Evolutionary conservation across 495 filamentous ascomycete species (phyloP).

Genomic region (Xylaria grammica): DNA sequence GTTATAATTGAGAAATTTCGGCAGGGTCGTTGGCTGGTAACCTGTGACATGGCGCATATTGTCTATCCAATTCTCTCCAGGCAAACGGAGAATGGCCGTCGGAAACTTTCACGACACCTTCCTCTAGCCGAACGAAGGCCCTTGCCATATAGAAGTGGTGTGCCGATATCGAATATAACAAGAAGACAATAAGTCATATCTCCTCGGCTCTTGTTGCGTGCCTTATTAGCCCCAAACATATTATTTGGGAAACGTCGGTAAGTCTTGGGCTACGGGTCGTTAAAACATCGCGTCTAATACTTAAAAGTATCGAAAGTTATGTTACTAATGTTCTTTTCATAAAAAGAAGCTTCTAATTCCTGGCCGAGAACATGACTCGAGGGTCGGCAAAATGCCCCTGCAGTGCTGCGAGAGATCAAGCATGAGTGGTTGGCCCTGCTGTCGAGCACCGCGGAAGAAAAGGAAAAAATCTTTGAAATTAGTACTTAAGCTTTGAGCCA

Average conservation of each 20-base stretch:
- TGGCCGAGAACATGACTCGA: slow-evolving; percentile 28
- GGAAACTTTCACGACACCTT: slow-evolving; percentile 20
- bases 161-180: slow-evolving; percentile 25
- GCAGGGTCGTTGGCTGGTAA: neutral
- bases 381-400: slow-evolving; percentile 39
- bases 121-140: slow-evolving; percentile 26
- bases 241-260: slow-evolving; percentile 23
- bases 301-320: neutral
- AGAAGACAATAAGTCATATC: slow-evolving; percentile 28
- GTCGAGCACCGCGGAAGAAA: neutral
- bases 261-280: neutral
- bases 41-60: neutral
- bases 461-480: neutral
- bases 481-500: slow-evolving; percentile 32
- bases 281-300: neutral
- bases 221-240: slow-evolving; percentile 35
- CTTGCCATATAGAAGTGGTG: slow-evolving; percentile 24
- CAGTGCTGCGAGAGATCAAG: slow-evolving; percentile 5
- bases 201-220: slow-evolving; percentile 26
- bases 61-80: slow-evolving; percentile 10
- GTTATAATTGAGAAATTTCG: neutral
- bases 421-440: neutral
- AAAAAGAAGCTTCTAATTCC: slow-evolving; percentile 16
- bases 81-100: slow-evolving; percentile 23
- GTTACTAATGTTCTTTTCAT: neutral